phyloP scores from a whole-genome alignment of 306 rosid species.

The Canavalia gladiata region DNA sequence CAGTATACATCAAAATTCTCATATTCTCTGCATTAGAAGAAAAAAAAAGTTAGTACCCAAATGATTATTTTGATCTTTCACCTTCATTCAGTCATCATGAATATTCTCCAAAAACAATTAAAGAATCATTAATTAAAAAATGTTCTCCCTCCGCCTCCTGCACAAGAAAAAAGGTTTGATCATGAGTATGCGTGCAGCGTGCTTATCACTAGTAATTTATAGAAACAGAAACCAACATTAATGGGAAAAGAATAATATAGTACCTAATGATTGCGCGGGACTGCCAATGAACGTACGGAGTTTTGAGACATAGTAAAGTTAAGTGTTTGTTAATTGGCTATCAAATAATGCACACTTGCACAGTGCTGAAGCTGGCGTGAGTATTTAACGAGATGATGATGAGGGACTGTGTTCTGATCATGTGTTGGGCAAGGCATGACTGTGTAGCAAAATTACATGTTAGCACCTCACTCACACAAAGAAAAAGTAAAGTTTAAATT shows the following conservation, averaged over 20 bases:
- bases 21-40: conserved; percentile 49
- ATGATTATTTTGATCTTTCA: conserved; percentile 68
- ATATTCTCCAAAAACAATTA: conserved; percentile 65
- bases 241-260: conserved; percentile 42
- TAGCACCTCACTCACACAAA: conserved; percentile 75
- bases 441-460: conserved; percentile 56
- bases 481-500: conserved; percentile 56
- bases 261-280: conserved; percentile 59
- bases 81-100: conserved; percentile 69
- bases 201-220: conserved; percentile 41
- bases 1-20: conserved; percentile 56
- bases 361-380: conserved; percentile 55
- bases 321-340: conserved; percentile 59
- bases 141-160: conserved; percentile 68
- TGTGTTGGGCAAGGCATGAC: conserved; percentile 52
- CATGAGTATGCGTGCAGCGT: conserved; percentile 63
- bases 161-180: conserved; percentile 51
- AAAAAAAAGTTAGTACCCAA: conserved; percentile 48
- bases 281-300: conserved; percentile 39
- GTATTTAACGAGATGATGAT: conserved; percentile 58
- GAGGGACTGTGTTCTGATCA: conserved; percentile 47
- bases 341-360: conserved; percentile 55
- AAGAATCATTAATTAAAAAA: conserved; percentile 78
- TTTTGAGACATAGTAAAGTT: conserved; percentile 59
- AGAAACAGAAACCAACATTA: conserved; percentile 38